A percentile compares a stretch with the other conserved stretches of the same genome.
phyloP scores from a whole-genome alignment of 306 rosid genomes.

The Sindora glabra region DNA sequence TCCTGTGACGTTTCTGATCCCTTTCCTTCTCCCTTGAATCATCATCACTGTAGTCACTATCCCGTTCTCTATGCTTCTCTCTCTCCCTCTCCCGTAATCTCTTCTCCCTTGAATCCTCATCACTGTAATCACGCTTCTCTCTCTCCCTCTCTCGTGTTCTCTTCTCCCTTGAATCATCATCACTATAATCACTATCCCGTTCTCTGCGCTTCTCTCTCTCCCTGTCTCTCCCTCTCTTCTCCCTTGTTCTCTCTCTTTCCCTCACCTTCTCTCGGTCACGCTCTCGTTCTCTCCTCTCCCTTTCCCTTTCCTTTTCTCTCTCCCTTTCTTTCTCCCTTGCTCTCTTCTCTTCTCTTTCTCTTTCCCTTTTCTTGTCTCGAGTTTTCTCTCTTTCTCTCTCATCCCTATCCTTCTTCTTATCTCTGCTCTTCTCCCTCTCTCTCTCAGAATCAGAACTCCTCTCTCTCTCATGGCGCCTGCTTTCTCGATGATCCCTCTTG shows the following conservation, averaged over 20 bases:
- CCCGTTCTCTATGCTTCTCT: conserved; percentile 59
- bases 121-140: conserved; percentile 26
- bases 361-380: conserved; percentile 28
- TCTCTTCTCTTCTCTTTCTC: conserved; percentile 7
- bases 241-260: conserved; percentile 16
- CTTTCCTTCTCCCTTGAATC: conserved; percentile 48
- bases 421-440: conserved; percentile 39
- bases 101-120: conserved; percentile 29
- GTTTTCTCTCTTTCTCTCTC: conserved; percentile 24
- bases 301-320: conserved; percentile 12
- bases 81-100: conserved; percentile 43
- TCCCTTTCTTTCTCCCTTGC: conserved; percentile 25
- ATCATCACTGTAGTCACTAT: conserved; percentile 52
- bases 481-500: conserved; percentile 34
- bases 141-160: conserved; percentile 37
- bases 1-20: conserved; percentile 56
- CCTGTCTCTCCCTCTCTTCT: conserved; percentile 17
- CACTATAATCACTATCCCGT: conserved; percentile 26
- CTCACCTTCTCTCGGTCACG: conserved; percentile 29
- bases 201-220: conserved; percentile 35
- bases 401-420: conserved; percentile 25
- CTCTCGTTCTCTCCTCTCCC: conserved; percentile 16
- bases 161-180: conserved; percentile 35
- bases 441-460: conserved; percentile 33
- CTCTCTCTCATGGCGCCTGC: conserved; percentile 27